phyloP scores from a whole-genome alignment of 768 basidiomycete genomes.

The Termitomyces sp. region DNA sequence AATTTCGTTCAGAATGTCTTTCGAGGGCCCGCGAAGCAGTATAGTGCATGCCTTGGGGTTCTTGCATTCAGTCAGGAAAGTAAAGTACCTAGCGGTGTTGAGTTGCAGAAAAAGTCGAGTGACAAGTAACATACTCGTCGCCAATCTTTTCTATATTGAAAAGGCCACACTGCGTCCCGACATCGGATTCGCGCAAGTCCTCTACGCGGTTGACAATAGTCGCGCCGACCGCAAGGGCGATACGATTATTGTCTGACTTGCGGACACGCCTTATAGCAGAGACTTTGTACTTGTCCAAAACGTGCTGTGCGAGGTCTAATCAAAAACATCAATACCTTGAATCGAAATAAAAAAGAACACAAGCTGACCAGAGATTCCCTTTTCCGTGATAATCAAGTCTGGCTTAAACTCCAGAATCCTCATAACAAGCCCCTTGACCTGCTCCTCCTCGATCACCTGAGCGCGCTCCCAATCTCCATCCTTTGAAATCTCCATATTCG shows the following conservation, averaged over 20 bases:
- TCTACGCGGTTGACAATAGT: constrained; percentile 97
- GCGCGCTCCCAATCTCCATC: constrained; percentile 91
- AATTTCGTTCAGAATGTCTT: constrained; percentile 97
- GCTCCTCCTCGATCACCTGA: constrained; percentile 95
- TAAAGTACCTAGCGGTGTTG: constrained; percentile 62
- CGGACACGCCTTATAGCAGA: constrained; percentile 96
- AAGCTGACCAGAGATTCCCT: constrained; percentile 87
- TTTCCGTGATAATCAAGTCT: constrained; percentile 93
- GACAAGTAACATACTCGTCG: constrained; percentile 61
- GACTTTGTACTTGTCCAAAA: constrained; percentile 81
- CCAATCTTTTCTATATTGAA: constrained; percentile 97
- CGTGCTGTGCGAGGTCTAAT: constrained; percentile 87
- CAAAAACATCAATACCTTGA: not conserved
- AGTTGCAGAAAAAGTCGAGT: not conserved
- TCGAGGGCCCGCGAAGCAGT: constrained; percentile 94
- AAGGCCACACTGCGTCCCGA: constrained; percentile 92
- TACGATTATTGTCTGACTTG: constrained; percentile 98
- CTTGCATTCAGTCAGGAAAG: constrained; percentile 90
- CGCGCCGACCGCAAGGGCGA: constrained; percentile 91
- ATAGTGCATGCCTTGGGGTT: constrained; percentile 97
- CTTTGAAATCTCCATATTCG: constrained; percentile 96
- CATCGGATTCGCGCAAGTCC: constrained; percentile 85
- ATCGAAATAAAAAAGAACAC: not conserved
- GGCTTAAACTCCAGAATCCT: constrained; percentile 91
- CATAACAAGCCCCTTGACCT: constrained; percentile 82